phyloP scores from a whole-genome alignment of 495 filamentous ascomycete species.

The Hyaloscypha variabilis region DNA sequence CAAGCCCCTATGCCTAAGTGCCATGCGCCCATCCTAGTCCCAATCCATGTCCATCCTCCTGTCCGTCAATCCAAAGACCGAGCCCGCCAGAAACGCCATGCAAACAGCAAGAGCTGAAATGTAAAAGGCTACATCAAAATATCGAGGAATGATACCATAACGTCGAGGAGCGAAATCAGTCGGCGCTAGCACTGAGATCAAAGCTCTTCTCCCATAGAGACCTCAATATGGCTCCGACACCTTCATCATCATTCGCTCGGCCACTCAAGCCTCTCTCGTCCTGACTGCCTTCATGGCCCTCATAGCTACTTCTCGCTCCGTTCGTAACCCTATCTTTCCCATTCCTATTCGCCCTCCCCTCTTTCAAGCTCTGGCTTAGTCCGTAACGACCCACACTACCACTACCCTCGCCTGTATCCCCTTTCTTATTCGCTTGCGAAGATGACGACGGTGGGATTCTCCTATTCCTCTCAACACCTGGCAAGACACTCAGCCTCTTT shows the following conservation, averaged over 20 bases:
- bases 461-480: slow-evolving; percentile 47
- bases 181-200: slow-evolving; percentile 53
- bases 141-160: not conserved
- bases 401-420: slow-evolving; percentile 30
- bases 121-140: not conserved
- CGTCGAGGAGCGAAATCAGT: slow-evolving; percentile 33
- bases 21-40: not conserved
- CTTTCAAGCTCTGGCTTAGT: slow-evolving; percentile 45
- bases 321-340: slow-evolving; percentile 8
- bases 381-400: slow-evolving; percentile 35
- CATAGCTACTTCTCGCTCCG: slow-evolving; percentile 39
- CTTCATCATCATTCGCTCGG: slow-evolving; percentile 44
- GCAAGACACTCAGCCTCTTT: slow-evolving; percentile 51
- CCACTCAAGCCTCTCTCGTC: slow-evolving; percentile 36
- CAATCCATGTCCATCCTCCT: not conserved
- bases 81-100: slow-evolving; percentile 20
- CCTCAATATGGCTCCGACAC: slow-evolving; percentile 46
- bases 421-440: slow-evolving; percentile 19
- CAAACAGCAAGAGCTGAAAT: not conserved
- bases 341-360: slow-evolving; percentile 21
- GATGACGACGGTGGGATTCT: slow-evolving; percentile 40
- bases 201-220: slow-evolving; percentile 58
- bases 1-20: not conserved
- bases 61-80: not conserved
- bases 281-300: slow-evolving; percentile 34